phyloP scores from a whole-genome alignment of 352 stramenopile species.

The Globisporangium paroecandrum region DNA sequence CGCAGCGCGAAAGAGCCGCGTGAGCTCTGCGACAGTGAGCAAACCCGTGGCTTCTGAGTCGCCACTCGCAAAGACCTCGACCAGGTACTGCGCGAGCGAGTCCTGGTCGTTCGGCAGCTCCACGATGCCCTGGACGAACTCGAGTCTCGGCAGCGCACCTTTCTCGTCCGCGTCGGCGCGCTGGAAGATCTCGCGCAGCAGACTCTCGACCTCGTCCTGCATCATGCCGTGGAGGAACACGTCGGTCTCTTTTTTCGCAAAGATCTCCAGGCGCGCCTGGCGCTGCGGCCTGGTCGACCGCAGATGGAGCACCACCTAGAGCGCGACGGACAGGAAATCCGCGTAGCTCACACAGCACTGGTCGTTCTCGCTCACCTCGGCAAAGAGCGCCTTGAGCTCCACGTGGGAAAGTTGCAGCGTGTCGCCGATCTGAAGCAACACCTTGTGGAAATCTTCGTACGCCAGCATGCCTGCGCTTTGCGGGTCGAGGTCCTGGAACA shows the following conservation, averaged over 20 bases:
- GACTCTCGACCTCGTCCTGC: constrained; percentile 78
- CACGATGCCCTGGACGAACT: constrained; percentile 53
- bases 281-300: constrained; percentile 43
- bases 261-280: constrained; percentile 36
- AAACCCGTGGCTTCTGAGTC: constrained; percentile 60
- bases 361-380: constrained; percentile 69
- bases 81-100: constrained; percentile 61
- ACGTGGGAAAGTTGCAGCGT: constrained; percentile 50
- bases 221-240: constrained; percentile 75
- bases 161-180: constrained; percentile 53
- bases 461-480: constrained; percentile 37
- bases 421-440: constrained; percentile 41
- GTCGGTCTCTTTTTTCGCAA: constrained; percentile 41
- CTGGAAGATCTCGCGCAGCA: constrained; percentile 75
- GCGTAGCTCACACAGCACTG: constrained; percentile 40
- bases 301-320: constrained; percentile 46
- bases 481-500: constrained; percentile 43
- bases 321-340: constrained; percentile 51
- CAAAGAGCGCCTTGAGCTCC: constrained; percentile 56
- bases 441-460: constrained; percentile 45
- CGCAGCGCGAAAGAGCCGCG: constrained; percentile 48
- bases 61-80: constrained; percentile 69
- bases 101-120: constrained; percentile 67
- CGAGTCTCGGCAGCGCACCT: constrained; percentile 37
- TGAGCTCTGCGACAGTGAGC: constrained; percentile 57